These are phyloP conservation scores for Daldinia loculata DNA, from an alignment of 495 filamentous ascomycete genomes.

Conservation along the genomic window DNA sequence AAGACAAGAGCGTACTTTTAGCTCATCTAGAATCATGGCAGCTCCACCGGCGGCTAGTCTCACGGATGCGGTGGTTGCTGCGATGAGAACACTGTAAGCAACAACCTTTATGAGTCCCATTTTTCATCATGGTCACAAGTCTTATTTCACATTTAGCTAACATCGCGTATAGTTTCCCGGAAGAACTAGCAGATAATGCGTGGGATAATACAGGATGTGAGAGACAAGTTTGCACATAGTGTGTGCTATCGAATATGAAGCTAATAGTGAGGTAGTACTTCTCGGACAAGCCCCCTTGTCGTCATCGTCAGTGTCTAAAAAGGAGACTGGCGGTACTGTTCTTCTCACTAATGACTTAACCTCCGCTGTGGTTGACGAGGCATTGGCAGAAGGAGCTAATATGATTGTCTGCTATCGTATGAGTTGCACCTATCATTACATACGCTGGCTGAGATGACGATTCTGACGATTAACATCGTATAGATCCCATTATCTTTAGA, in stretches of 20 bases:
- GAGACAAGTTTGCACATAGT: conserved; percentile 42
- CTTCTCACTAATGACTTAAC: conserved; percentile 94
- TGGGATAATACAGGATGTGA: conserved; percentile 92
- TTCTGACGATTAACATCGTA: conserved; percentile 7
- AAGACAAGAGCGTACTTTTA: conserved; percentile 15
- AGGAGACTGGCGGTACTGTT: conserved; percentile 53
- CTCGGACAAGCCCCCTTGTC: conserved; percentile 40
- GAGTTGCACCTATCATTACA: conserved; percentile 31
- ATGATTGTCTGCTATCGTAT: conserved; percentile 90
- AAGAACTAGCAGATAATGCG: conserved; percentile 84
- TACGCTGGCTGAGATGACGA: background rate
- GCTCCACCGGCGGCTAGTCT: conserved; percentile 61
- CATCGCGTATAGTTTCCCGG: conserved; percentile 73
- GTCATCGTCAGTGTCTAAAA: conserved; percentile 8
- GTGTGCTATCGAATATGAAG: background rate
- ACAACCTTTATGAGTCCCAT: conserved; percentile 14
- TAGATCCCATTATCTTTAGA: conserved; percentile 96
- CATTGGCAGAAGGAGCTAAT: conserved; percentile 76
- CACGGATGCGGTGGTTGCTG: conserved; percentile 77
- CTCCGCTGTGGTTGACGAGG: conserved; percentile 87
- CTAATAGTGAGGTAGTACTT: conserved; percentile 36
- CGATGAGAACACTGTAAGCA: conserved; percentile 83
- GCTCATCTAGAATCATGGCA: conserved; percentile 31
- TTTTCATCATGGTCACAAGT: background rate
- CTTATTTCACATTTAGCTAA: conserved; percentile 21